Conservation (phyloP, 768 basidiomycete species). For the Auriscalpium microsporum region DNA sequence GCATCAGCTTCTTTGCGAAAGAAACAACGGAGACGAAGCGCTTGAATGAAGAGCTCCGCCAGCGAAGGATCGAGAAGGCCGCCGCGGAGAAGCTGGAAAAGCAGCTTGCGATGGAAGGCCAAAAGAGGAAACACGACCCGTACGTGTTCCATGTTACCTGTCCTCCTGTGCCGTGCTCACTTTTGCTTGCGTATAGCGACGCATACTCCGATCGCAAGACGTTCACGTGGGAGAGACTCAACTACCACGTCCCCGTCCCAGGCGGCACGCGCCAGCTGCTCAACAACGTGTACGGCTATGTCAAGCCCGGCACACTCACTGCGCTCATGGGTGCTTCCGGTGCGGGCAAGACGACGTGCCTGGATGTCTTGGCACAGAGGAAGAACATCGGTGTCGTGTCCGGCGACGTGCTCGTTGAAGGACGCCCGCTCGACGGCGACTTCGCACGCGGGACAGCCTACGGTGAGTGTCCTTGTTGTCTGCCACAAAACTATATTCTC, state of each 20-base stretch:
- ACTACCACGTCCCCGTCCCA: constrained; percentile 69
- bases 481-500: constrained; percentile 18
- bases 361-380: constrained; percentile 67
- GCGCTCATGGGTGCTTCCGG: constrained; percentile 86
- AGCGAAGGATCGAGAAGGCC: constrained; percentile 33
- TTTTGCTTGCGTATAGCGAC: not conserved
- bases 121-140: constrained; percentile 45
- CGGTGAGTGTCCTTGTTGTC: constrained; percentile 17
- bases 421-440: constrained; percentile 48
- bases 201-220: constrained; percentile 31
- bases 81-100: constrained; percentile 24
- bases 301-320: constrained; percentile 68
- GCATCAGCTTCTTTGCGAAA: constrained; percentile 49
- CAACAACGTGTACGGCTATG: constrained; percentile 72
- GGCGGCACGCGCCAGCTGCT: constrained; percentile 55
- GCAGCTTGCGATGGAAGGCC: constrained; percentile 10
- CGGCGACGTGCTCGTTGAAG: constrained; percentile 60
- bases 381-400: constrained; percentile 64
- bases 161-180: not conserved
- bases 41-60: constrained; percentile 43
- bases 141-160: constrained; percentile 23
- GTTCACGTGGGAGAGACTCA: constrained; percentile 78
- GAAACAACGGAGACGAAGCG: constrained; percentile 47
- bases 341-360: constrained; percentile 72
- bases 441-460: constrained; percentile 70